Conservation (phyloP, 768 basidiomycete species). For the Tricholoma furcatifolium region DNA sequence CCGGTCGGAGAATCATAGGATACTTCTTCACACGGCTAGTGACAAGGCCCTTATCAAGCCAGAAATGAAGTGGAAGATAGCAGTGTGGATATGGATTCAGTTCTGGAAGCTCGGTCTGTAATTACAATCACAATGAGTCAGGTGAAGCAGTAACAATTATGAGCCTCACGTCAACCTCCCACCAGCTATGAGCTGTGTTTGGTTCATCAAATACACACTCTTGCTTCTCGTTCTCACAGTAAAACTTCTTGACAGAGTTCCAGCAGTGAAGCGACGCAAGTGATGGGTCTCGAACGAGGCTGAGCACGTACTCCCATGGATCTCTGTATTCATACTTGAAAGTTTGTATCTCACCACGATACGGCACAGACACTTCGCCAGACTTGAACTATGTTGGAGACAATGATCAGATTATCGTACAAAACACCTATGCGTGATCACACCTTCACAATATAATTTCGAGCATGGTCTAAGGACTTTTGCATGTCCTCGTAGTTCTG, state of each 20-base stretch:
- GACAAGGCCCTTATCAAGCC: too few relatives aligned
- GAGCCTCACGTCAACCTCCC: constrained; percentile 23
- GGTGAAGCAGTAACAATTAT: background rate
- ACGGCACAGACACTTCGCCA: constrained; percentile 13
- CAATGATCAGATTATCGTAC: background rate
- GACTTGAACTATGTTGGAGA: background rate
- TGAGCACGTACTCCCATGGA: constrained; percentile 27
- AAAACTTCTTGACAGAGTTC: constrained; percentile 23
- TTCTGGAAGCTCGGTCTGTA: constrained; percentile 19
- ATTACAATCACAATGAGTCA: constrained; percentile 1
- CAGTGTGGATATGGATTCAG: constrained; percentile 20
- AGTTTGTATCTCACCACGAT: constrained; percentile 10
- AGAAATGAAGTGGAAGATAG: too few relatives aligned
- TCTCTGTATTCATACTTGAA: constrained; percentile 26
- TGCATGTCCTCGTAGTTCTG: constrained; percentile 20
- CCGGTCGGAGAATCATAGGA: too few relatives aligned
- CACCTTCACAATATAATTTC: constrained; percentile 19
- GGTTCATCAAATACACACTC: constrained; percentile 26
- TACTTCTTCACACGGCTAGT: too few relatives aligned
- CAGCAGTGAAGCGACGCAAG: constrained; percentile 16
- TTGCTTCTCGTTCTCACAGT: constrained; percentile 14
- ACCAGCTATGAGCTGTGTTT: constrained; percentile 28
- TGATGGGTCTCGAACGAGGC: constrained; percentile 19
- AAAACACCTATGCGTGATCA: constrained; percentile 17
- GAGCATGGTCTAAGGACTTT: constrained; percentile 15